phyloP scores from a whole-genome alignment of 352 stramenopile species.

The Blastocystis sp. region DNA sequence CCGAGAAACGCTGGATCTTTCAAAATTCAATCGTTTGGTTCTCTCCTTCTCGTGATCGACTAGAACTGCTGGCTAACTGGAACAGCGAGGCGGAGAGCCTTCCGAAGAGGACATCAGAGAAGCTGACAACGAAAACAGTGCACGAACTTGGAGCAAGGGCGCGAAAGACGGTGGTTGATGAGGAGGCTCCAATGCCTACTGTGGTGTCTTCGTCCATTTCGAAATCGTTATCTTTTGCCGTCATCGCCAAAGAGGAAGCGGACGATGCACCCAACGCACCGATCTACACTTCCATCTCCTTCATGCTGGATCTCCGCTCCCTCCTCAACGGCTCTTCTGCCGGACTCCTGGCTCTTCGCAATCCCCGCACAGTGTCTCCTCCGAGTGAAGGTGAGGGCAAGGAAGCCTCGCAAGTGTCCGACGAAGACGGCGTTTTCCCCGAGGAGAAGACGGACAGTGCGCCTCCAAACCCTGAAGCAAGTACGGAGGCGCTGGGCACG shows the following conservation, averaged over 20 bases:
- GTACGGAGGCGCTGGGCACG: no score
- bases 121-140: not conserved
- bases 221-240: not conserved
- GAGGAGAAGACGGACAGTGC: no score
- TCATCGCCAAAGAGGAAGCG: not conserved
- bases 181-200: not conserved
- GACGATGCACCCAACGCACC: not conserved
- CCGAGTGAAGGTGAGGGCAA: not conserved
- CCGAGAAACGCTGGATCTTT: not conserved
- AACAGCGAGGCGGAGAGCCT: not conserved
- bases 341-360: no score
- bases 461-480: no score
- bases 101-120: not conserved
- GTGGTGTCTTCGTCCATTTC: not conserved
- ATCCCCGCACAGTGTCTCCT: not conserved
- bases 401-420: no score
- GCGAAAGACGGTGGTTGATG: not conserved
- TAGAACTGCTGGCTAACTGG: not conserved
- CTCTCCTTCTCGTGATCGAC: no score
- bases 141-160: not conserved
- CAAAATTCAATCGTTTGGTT: not conserved
- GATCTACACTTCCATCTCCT: not conserved
- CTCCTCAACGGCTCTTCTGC: not conserved
- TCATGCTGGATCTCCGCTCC: not conserved
- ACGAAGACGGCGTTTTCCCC: no score